Percentiles rank a stretch among this genome's conserved stretches.
Conservation (phyloP, 805 yeast genomes). For the Metschnikowia peoriensis region DNA sequence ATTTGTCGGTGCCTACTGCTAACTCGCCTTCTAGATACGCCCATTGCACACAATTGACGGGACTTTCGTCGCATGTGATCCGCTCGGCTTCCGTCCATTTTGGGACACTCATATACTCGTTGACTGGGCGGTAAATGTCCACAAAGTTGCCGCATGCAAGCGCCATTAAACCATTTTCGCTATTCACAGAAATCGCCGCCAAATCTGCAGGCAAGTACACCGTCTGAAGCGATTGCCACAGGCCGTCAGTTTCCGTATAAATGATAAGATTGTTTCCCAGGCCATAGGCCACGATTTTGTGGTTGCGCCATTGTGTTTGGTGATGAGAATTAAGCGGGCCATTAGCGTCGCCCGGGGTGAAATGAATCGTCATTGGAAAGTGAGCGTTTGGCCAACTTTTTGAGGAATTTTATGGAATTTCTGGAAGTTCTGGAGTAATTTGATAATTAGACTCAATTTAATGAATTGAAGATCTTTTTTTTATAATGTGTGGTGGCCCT, state of each 20-base stretch:
- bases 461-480: neutral
- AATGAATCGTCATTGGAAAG: slow-evolving; percentile 55
- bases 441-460: neutral
- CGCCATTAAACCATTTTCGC: slow-evolving; percentile 57
- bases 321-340: slow-evolving; percentile 51
- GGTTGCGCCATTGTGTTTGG: slow-evolving; percentile 64
- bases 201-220: slow-evolving; percentile 69
- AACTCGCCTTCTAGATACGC: slow-evolving; percentile 53
- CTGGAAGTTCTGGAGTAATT: neutral
- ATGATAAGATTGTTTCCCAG: slow-evolving; percentile 84
- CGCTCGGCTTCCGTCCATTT: slow-evolving; percentile 44
- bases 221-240: slow-evolving; percentile 58
- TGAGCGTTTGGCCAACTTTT: neutral
- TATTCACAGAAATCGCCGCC: slow-evolving; percentile 60
- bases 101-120: slow-evolving; percentile 43
- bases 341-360: slow-evolving; percentile 86
- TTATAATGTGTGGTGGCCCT: neutral
- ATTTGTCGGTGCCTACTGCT: slow-evolving; percentile 53
- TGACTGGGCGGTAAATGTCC: slow-evolving; percentile 54
- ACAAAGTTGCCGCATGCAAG: slow-evolving; percentile 47
- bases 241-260: slow-evolving; percentile 21
- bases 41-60: slow-evolving; percentile 47
- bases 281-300: slow-evolving; percentile 67
- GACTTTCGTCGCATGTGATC: slow-evolving; percentile 11
- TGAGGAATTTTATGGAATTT: neutral